Conservation (phyloP, 371 early-diverging fungal species). For the Lichtheimia corymbifera region DNA sequence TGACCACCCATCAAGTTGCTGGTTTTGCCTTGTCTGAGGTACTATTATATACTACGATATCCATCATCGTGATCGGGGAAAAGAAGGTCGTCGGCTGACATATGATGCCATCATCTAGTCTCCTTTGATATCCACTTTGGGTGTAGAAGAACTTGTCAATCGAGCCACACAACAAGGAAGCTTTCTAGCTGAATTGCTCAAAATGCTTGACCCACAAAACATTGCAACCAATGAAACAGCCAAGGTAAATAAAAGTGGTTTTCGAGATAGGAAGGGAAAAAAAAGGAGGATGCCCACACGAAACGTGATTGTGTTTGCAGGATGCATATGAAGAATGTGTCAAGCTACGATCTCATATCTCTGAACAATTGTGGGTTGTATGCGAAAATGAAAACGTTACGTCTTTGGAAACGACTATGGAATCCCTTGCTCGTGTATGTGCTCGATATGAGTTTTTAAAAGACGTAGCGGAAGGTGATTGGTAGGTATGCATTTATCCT, state of each 20-base stretch:
- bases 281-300: too few relatives aligned
- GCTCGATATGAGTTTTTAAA: conserved; percentile 36
- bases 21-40: conserved; percentile 17
- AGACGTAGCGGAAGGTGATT: conserved; percentile 23
- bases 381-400: conserved; percentile 35
- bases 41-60: too few relatives aligned
- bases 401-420: conserved; percentile 29
- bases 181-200: conserved; percentile 32
- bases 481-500: conserved; percentile 11
- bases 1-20: conserved; percentile 20
- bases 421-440: conserved; percentile 28
- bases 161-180: conserved; percentile 29
- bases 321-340: conserved; percentile 44
- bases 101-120: neutral
- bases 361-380: conserved; percentile 46
- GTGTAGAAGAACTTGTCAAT: conserved; percentile 32
- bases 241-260: conserved; percentile 21
- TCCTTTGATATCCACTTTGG: conserved; percentile 10
- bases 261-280: too few relatives aligned
- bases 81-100: neutral
- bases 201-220: conserved; percentile 37
- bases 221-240: conserved; percentile 38
- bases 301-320: conserved; percentile 11
- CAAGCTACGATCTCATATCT: conserved; percentile 36
- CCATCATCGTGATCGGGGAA: neutral